Conservation (phyloP, 2,329 filamentous ascomycete species). For the Pseudodiploospora longispora region DNA sequence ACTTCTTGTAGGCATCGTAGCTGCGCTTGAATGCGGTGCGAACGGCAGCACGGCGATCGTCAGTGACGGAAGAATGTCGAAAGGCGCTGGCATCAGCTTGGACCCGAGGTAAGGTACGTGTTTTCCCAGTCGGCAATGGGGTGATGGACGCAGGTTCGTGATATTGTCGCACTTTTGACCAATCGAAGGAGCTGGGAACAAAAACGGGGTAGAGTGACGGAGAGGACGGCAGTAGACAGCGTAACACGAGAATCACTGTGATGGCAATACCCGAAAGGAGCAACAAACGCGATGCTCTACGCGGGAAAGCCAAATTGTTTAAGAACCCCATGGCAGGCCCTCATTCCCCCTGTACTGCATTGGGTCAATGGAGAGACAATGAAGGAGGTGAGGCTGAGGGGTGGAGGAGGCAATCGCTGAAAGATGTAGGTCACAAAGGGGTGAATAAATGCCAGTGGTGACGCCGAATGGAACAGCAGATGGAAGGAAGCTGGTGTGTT, state of each 20-base stretch:
- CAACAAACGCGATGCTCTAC: conserved; percentile 15
- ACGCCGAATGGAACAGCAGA: too few species aligned
- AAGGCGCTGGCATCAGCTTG: conserved; percentile 21
- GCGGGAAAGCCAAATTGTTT: conserved; percentile 15
- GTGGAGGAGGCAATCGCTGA: too few species aligned
- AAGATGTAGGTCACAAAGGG: too few species aligned
- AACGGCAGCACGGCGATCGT: conserved; percentile 29
- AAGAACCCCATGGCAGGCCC: conserved; percentile 3
- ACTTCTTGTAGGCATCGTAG: conserved; percentile 43
- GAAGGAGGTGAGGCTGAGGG: too few species aligned
- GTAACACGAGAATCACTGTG: conserved; percentile 14
- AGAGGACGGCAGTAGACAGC: conserved; percentile 12
- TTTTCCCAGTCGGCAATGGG: conserved; percentile 19
- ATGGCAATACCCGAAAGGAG: conserved; percentile 13
- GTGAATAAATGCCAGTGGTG: too few species aligned
- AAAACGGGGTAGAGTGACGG: conserved; percentile 11
- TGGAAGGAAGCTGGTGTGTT: too few species aligned
- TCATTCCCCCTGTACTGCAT: conserved; percentile 2
- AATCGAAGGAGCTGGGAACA: conserved; percentile 21
- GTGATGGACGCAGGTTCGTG: conserved; percentile 24
- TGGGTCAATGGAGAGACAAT: too few species aligned
- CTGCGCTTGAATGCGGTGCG: conserved; percentile 33
- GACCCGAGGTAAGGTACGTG: conserved; percentile 19
- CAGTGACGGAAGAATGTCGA: conserved; percentile 8
- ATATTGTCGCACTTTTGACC: conserved; percentile 18